A percentile compares a stretch with the other conserved stretches of the same genome.
phyloP scores from a whole-genome alignment of 805 yeast species.

The Ogataea henricii region DNA sequence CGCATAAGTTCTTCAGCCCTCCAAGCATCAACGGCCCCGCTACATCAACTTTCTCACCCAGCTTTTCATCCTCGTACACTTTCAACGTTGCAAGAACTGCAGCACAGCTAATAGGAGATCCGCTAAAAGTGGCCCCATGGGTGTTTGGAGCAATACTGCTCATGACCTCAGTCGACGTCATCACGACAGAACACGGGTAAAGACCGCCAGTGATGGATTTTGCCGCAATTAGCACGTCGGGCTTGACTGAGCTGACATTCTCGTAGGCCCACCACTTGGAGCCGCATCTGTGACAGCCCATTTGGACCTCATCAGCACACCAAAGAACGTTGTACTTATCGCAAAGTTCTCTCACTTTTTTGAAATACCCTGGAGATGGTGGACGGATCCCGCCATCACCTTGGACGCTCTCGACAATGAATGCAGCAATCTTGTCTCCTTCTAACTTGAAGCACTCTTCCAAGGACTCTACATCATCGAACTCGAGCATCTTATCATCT shows the following conservation, averaged over 20 bases:
- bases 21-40: neutral
- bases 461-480: conserved; percentile 30
- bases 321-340: conserved; percentile 33
- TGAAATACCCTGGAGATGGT: conserved; percentile 36
- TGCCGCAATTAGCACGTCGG: conserved; percentile 31
- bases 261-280: conserved; percentile 37
- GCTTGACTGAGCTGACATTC: conserved; percentile 30
- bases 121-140: conserved; percentile 34
- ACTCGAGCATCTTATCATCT: conserved; percentile 30
- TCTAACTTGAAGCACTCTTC: conserved; percentile 31
- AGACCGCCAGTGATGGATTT: conserved; percentile 33
- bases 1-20: neutral
- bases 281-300: conserved; percentile 40
- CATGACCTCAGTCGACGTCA: conserved; percentile 26
- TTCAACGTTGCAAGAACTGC: conserved; percentile 29
- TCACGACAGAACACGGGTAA: conserved; percentile 30
- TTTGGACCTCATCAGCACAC: conserved; percentile 41
- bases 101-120: conserved; percentile 32
- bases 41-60: conserved; percentile 7
- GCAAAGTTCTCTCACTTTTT: conserved; percentile 36
- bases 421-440: conserved; percentile 36
- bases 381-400: conserved; percentile 43
- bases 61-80: conserved; percentile 31
- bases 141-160: conserved; percentile 30
- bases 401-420: conserved; percentile 41